These are phyloP conservation scores for Pseudogymnoascus sp. DNA, from an alignment of 2,329 filamentous ascomycete genomes.

Conservation along the genomic window DNA sequence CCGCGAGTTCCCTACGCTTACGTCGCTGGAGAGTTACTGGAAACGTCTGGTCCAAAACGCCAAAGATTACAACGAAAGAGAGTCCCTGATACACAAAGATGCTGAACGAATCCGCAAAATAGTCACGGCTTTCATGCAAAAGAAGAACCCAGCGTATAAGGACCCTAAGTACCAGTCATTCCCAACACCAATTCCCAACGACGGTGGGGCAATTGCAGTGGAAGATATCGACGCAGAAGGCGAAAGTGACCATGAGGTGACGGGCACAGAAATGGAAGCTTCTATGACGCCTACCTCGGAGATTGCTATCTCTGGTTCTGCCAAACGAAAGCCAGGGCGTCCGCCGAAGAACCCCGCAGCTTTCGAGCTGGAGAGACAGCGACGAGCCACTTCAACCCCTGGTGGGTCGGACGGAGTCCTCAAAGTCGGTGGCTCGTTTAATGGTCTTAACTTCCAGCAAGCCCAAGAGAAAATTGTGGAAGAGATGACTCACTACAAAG, in stretches of 20 bases:
- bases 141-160: conserved; percentile 75
- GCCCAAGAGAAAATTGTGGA: conserved; percentile 79
- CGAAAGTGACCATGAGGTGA: conserved; percentile 26
- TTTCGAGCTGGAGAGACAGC: conserved; percentile 27
- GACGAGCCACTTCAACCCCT: conserved; percentile 32
- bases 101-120: conserved; percentile 81
- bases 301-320: conserved; percentile 3
- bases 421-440: conserved; percentile 52
- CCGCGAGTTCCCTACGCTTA: conserved; percentile 59
- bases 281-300: conserved; percentile 1
- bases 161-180: conserved; percentile 57
- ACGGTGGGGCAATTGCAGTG: conserved; percentile 29
- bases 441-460: conserved; percentile 68
- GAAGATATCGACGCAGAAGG: conserved; percentile 29
- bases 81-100: conserved; percentile 67
- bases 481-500: conserved; percentile 57
- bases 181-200: conserved; percentile 62
- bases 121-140: conserved; percentile 79
- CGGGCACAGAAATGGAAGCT: conserved; percentile 20
- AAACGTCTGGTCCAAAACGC: conserved; percentile 84
- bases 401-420: conserved; percentile 35
- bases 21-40: conserved; percentile 71
- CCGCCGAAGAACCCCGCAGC: conserved; percentile 23
- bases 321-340: conserved; percentile 21
- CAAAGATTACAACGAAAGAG: conserved; percentile 71